A percentile compares a stretch with the other conserved stretches of the same genome.
Evolutionary conservation across 495 filamentous ascomycete genomes (phyloP).

Genomic region (Neurospora cerealis): DNA sequence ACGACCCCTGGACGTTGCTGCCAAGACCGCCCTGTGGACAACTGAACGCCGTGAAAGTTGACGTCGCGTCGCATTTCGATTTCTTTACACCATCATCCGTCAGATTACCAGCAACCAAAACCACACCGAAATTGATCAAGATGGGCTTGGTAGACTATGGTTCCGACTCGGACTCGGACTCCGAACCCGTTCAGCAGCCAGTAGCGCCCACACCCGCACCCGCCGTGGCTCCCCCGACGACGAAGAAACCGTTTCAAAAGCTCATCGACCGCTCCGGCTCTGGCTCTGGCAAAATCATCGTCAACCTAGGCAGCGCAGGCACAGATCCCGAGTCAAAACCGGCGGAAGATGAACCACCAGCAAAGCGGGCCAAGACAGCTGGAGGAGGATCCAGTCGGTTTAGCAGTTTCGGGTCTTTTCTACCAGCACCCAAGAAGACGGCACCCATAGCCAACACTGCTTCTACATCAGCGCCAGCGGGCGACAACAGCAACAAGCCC

Average conservation of each 20-base stretch:
- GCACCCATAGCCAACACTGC: constrained; percentile 10
- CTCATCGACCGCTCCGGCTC: constrained; percentile 70
- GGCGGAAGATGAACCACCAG: constrained; percentile 48
- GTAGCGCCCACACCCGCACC: constrained; percentile 8
- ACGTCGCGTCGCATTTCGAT: neutral
- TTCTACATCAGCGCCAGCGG: neutral
- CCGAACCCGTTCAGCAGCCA: constrained; percentile 46
- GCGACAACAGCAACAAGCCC: constrained; percentile 27
- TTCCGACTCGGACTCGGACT: constrained; percentile 70
- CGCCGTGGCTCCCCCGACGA: constrained; percentile 20
- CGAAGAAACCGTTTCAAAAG: constrained; percentile 55
- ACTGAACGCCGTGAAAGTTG: neutral
- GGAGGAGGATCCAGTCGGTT: constrained; percentile 43
- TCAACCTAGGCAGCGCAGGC: constrained; percentile 50
- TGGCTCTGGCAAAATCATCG: constrained; percentile 53
- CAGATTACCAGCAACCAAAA: neutral
- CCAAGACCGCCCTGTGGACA: neutral
- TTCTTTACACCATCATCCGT: neutral
- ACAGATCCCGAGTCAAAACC: constrained; percentile 16
- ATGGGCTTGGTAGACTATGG: constrained; percentile 71
- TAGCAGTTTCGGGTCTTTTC: constrained; percentile 70
- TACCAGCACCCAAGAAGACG: constrained; percentile 75
- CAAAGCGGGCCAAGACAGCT: constrained; percentile 57
- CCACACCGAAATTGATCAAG: constrained; percentile 1
- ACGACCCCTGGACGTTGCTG: neutral